A percentile compares a stretch with the other conserved stretches of the same genome.
These are phyloP conservation scores for Pleurotus djamor DNA, from an alignment of 768 basidiomycete genomes.

Conservation along the genomic window DNA sequence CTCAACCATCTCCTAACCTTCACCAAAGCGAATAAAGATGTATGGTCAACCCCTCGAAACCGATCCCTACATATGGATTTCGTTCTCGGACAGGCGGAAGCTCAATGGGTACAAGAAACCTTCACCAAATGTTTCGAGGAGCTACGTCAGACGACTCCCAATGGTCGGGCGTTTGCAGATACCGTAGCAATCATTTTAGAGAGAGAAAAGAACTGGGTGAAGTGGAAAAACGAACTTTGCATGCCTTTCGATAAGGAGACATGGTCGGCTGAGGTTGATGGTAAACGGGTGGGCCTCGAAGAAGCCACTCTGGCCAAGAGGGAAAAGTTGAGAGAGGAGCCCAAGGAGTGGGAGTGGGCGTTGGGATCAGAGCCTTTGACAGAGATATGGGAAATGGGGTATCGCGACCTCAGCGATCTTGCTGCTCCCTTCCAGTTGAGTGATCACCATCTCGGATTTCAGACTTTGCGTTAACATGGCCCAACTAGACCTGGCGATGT, in stretches of 20 bases:
- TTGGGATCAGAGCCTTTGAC: conserved; percentile 71
- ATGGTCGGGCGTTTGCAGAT: conserved; percentile 74
- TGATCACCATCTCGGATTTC: conserved; percentile 11
- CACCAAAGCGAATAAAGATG: conserved; percentile 62
- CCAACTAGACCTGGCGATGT: conserved; percentile 62
- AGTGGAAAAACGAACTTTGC: conserved; percentile 86
- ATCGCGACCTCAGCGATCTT: conserved; percentile 58
- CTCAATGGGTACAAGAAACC: conserved; percentile 77
- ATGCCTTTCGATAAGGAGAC: conserved; percentile 76
- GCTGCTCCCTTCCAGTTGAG: conserved; percentile 66
- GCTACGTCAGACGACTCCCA: conserved; percentile 74
- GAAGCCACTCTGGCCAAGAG: conserved; percentile 56
- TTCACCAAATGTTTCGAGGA: conserved; percentile 55
- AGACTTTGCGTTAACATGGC: conserved; percentile 6
- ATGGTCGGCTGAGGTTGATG: conserved; percentile 49
- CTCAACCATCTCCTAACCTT: conserved; percentile 74
- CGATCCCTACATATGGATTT: conserved; percentile 85
- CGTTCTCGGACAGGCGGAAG: conserved; percentile 62
- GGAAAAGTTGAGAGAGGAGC: conserved; percentile 52
- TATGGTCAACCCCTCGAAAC: conserved; percentile 64
- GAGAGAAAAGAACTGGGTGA: conserved; percentile 87
- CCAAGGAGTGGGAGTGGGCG: conserved; percentile 60
- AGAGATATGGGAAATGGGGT: conserved; percentile 85
- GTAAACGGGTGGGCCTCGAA: conserved; percentile 52
- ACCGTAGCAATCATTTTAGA: conserved; percentile 71